Evolutionary conservation across 805 yeast genomes (phyloP).

Genomic region (Suhomyces sp.): DNA sequence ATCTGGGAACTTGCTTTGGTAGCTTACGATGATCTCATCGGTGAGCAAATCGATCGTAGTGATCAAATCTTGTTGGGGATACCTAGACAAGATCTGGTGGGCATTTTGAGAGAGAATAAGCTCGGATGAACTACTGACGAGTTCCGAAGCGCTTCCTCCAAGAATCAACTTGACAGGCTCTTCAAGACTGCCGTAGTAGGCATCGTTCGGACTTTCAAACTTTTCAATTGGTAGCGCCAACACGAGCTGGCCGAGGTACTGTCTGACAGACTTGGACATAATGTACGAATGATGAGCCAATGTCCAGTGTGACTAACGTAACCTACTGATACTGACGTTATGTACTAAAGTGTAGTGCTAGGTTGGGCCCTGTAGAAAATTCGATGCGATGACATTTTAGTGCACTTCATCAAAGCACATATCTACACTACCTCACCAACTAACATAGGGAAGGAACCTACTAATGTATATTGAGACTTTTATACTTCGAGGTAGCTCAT

Average conservation of each 20-base stretch:
- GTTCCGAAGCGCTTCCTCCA: conserved; percentile 24
- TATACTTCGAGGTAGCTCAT: too few relatives aligned
- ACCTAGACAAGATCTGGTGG: conserved; percentile 14
- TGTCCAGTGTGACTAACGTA: background rate
- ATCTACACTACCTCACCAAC: background rate
- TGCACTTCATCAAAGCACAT: background rate
- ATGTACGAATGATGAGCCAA: background rate
- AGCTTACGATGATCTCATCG: conserved; percentile 10
- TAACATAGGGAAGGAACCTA: too few relatives aligned
- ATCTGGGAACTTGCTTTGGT: conserved; percentile 10
- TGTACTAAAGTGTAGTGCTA: background rate
- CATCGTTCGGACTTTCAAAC: conserved; percentile 9
- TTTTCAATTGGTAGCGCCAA: conserved; percentile 16
- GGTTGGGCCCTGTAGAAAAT: background rate
- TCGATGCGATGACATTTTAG: background rate
- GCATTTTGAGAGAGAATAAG: conserved; percentile 16
- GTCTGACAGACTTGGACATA: conserved; percentile 9
- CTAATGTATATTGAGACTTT: too few relatives aligned
- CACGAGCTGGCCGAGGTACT: conserved; percentile 17
- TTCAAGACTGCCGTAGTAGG: conserved; percentile 8
- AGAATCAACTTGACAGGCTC: conserved; percentile 18
- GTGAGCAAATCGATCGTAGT: conserved; percentile 17
- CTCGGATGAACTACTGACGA: conserved; percentile 19
- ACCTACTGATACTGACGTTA: background rate
- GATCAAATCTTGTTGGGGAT: conserved; percentile 20